phyloP scores from a whole-genome alignment of 495 filamentous ascomycete species.

The Penicillium crystallinum region DNA sequence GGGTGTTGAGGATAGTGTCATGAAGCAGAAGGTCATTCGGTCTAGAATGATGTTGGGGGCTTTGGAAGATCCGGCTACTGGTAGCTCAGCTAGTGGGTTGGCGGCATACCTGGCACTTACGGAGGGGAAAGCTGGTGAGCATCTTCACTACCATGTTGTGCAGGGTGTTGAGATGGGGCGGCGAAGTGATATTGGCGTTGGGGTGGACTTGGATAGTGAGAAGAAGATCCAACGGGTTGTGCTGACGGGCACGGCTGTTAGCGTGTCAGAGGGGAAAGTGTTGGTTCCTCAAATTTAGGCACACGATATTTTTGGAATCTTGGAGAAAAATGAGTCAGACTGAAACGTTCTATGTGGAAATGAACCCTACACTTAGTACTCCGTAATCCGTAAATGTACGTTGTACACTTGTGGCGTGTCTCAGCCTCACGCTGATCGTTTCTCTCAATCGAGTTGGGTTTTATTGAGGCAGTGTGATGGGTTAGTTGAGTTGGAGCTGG shows the following conservation, averaged over 20 bases:
- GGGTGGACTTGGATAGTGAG: constrained; percentile 30
- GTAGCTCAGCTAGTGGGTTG: constrained; percentile 58
- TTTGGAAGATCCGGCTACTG: constrained; percentile 66
- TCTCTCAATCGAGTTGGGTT: neutral
- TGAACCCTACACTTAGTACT: neutral
- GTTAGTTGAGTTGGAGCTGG: constrained; percentile 14
- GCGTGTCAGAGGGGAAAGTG: constrained; percentile 51
- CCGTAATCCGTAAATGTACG: too few relatives aligned
- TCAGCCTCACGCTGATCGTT: neutral
- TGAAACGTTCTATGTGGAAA: neutral
- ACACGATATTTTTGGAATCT: neutral
- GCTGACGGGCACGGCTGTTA: constrained; percentile 53
- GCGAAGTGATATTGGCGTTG: constrained; percentile 53
- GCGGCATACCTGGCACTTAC: constrained; percentile 52
- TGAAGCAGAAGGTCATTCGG: constrained; percentile 28
- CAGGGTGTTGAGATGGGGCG: constrained; percentile 81
- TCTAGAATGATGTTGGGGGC: constrained; percentile 50
- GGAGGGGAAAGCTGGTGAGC: constrained; percentile 21
- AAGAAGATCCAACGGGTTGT: constrained; percentile 44
- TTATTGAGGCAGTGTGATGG: constrained; percentile 6
- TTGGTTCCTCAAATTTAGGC: constrained; percentile 18
- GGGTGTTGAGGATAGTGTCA: constrained; percentile 25
- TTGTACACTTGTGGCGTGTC: neutral
- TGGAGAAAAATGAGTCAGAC: neutral
- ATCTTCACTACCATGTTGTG: constrained; percentile 47